These are phyloP conservation scores for Xylaria sp. DNA, from an alignment of 2,329 filamentous ascomycete species.

Conservation along the genomic window DNA sequence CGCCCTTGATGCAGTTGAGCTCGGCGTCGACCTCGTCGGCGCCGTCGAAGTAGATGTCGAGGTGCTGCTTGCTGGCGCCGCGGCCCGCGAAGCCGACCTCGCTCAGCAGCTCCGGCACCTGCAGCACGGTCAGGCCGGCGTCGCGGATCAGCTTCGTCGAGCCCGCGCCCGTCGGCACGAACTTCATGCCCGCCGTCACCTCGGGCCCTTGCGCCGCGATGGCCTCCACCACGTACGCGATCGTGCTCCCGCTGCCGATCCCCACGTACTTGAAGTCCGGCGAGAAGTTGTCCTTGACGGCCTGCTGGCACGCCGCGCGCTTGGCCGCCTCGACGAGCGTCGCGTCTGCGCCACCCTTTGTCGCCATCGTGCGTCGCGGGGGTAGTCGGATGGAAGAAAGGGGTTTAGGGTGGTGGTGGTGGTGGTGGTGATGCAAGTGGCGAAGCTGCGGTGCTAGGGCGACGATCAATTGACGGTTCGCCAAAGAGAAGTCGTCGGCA, in stretches of 20 bases:
- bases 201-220: conserved; percentile 71
- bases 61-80: conserved; percentile 61
- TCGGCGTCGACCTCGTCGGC: conserved; percentile 97
- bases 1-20: conserved; percentile 97
- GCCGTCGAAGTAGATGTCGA: conserved; percentile 95
- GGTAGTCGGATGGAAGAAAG: neutral
- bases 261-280: conserved; percentile 87
- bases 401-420: conserved; percentile 6
- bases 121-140: conserved; percentile 80
- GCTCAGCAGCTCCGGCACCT: conserved; percentile 78
- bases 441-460: neutral
- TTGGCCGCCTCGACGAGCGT: conserved; percentile 76
- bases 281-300: conserved; percentile 74
- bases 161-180: conserved; percentile 92
- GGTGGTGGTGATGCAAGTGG: conserved; percentile 13
- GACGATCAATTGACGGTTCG: conserved; percentile 3
- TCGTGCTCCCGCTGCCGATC: conserved; percentile 85
- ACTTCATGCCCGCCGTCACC: conserved; percentile 75
- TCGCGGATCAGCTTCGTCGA: conserved; percentile 86
- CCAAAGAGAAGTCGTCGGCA: neutral
- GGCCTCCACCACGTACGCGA: conserved; percentile 86
- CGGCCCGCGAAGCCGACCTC: conserved; percentile 55
- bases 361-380: conserved; percentile 34
- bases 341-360: conserved; percentile 30
- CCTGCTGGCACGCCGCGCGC: conserved; percentile 77